These are phyloP conservation scores for Echinochloa phyllopogon DNA, from an alignment of 176 grass and related monocot species.

Conservation along the genomic window DNA sequence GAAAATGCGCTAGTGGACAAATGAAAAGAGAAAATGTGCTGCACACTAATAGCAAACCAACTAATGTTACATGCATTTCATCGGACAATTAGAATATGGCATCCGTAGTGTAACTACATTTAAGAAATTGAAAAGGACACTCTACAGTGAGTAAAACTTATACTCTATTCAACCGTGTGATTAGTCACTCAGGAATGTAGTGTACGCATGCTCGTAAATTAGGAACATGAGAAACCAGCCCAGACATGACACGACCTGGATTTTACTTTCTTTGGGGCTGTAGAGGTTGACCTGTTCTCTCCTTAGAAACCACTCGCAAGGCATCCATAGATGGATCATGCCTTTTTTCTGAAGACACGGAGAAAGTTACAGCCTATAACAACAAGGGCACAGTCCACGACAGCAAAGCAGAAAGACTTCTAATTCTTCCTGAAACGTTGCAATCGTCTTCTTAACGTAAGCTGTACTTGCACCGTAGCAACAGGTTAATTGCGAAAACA, in stretches of 20 bases:
- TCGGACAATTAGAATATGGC: neutral
- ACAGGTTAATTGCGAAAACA: neutral
- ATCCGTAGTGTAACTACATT: neutral
- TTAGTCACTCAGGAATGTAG: neutral
- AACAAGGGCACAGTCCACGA: neutral
- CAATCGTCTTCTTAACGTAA: slow-evolving; percentile 13
- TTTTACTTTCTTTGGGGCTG: neutral
- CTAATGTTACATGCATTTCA: neutral
- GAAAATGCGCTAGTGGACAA: neutral
- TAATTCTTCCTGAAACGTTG: neutral
- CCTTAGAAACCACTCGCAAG: neutral
- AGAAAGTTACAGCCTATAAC: neutral
- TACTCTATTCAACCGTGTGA: slow-evolving; percentile 22
- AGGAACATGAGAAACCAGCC: neutral
- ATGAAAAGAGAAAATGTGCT: neutral
- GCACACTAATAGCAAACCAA: neutral
- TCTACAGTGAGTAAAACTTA: neutral
- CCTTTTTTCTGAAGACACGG: neutral
- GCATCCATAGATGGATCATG: neutral
- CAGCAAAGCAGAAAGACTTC: neutral
- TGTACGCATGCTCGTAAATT: neutral
- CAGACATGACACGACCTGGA: neutral
- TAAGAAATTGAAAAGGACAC: too few relatives aligned
- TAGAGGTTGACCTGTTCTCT: neutral
- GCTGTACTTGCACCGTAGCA: neutral